These are phyloP conservation scores for Fraxinus excelsior DNA, from an alignment of 257 asterid species.

Conservation along the genomic window DNA sequence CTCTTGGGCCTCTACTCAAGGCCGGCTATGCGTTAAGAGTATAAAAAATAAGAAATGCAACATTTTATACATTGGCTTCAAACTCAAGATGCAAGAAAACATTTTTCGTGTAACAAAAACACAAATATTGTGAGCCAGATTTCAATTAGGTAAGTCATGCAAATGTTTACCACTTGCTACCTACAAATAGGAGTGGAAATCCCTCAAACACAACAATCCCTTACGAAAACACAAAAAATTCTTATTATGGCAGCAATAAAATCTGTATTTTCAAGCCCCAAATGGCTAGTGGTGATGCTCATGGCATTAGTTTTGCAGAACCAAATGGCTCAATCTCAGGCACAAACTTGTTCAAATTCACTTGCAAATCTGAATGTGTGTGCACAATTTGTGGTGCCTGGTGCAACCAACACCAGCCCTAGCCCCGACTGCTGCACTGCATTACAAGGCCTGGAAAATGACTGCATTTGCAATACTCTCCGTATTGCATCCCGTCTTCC, in stretches of 20 bases:
- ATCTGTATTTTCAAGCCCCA: constrained; percentile 10
- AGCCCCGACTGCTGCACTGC: constrained; percentile 53
- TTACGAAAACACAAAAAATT: background rate
- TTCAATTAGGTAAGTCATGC: constrained; percentile 41
- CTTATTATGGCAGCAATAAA: constrained; percentile 28
- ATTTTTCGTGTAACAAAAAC: background rate
- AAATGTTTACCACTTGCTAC: background rate
- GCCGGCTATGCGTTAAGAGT: too few species aligned
- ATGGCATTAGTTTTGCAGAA: constrained; percentile 25
- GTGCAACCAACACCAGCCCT: constrained; percentile 28
- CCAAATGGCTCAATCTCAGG: constrained; percentile 23
- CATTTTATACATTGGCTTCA: too few species aligned
- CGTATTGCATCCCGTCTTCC: constrained; percentile 45
- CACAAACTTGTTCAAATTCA: constrained; percentile 41
- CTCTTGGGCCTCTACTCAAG: too few species aligned
- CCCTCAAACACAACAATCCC: background rate
- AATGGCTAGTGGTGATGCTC: constrained; percentile 22
- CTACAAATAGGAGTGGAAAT: constrained; percentile 22
- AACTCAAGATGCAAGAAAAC: background rate
- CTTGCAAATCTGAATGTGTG: constrained; percentile 50
- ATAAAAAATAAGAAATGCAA: too few species aligned
- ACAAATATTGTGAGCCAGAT: constrained; percentile 5
- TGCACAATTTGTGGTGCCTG: constrained; percentile 49
- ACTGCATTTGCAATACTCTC: constrained; percentile 48
- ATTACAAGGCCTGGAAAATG: constrained; percentile 42